Base-by-base conservation (phyloP, 2,329 filamentous ascomycete species). In the Fusarium odoratissimum region DNA sequence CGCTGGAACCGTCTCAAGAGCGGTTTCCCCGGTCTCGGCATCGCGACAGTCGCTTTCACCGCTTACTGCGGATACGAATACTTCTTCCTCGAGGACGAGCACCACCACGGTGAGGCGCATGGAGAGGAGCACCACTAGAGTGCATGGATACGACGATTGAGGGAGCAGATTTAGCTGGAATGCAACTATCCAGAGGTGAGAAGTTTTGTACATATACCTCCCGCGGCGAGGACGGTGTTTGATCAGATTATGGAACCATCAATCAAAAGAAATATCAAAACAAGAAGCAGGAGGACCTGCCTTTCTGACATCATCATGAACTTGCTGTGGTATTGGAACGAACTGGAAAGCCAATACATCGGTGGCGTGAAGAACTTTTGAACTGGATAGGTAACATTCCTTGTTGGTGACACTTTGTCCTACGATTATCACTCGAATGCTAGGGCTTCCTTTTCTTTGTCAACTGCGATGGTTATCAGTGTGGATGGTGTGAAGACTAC, bases 41-140 rank as follows among this genome's bases (percentile, higher is more conserved):
- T 95, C 77, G 96, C 95, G 37, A 93, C 93, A 9, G 95, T 96
- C 67, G 95, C 95, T 49, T 99, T 99, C 82, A 91, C 92, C 55
- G 91, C 87, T 72, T 99, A 99, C 86, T 94, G 95, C 82, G 90
- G 89, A 68, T 97, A 94, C 83, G 96, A 99, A 86, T 90, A 96
- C 82, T 84, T 97, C 61, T 97, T 98, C 83, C 81, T 97, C 76
- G 88, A 92, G 79, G 92, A 95, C 72, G 89, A 91, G 71, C 89
- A 91, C 76, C 90, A 88, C 74, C 85, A 84, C 71, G 79, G 84
- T 69, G 86, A 89, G 61, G 89, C 91, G 79, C 85, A 84, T 70
- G 79, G 84, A 71, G 86, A 89, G 64, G 89, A 91, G 80, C 90
- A 92, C 82, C 75, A 79, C 69, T 91, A 84, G 84, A 76, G 45